Base-by-base conservation (phyloP, 257 asterid genomes). In the Ilex aquifolium region DNA sequence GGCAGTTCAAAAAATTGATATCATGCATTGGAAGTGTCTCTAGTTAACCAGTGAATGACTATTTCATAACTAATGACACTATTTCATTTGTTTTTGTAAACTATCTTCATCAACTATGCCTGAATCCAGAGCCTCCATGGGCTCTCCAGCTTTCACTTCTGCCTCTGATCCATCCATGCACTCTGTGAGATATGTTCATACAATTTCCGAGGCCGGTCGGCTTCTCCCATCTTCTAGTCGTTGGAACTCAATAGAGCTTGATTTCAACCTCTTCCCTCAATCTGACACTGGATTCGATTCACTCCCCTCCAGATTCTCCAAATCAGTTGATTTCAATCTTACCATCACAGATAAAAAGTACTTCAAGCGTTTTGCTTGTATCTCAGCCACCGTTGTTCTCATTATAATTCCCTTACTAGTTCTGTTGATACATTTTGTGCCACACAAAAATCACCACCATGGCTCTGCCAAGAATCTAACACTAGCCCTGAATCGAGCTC, bases 251-350 rank as follows among this genome's bases (percentile, higher is more conserved):
- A 67, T 74, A 51, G 85, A 76, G 17, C 73, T 78, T 12, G 85
- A 80, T 58, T 78, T 72, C 69, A 66, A 75, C 67, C 60, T 78
- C 63, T 76, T 70, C 46, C 83, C 80, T n/a, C 53, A 55, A 59
- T 32, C 79, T 27, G 55, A 70, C 13, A 65, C 48, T 12, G 75
- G 61, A 29, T 44, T 66, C 2, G 82, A 79, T 29, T 77, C 82
- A 11, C 73, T 77, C 46, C 81, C 82, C 54, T 65, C 88, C 1
- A 76, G 76, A 49, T 81, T 74, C 67, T 64, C 91, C 31, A 84
- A 73, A 57, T 71, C 83, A 57, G 61, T 77, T 31, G 77, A 77
- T 60, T 79, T 84, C 54, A 63, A 74, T 56, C 75, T 84, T 10
- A 66, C 69, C 15, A 70, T 81, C 68, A 55, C 56, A 7, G 66